A percentile compares a stretch with the other conserved stretches of the same genome.
These are phyloP conservation scores for Thraustotheca clavata DNA, from an alignment of 352 stramenopile species.

Conservation along the genomic window DNA sequence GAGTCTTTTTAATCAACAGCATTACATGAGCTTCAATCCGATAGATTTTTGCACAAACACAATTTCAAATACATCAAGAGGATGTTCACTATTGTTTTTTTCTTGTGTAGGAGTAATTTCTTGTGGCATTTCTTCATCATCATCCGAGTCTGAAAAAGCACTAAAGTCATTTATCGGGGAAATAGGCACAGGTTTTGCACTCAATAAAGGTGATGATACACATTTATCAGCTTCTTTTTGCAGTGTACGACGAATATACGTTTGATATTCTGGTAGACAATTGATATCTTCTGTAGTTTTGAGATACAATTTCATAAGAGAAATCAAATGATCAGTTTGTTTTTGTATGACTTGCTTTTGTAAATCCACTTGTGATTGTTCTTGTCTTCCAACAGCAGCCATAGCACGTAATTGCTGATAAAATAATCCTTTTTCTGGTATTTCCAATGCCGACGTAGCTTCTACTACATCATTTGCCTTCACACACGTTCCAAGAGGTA, in stretches of 20 bases:
- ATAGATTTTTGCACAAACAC: constrained; percentile 82
- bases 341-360: constrained; percentile 32
- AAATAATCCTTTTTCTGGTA: constrained; percentile 65
- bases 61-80: constrained; percentile 74
- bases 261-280: too few relatives aligned
- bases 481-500: constrained; percentile 53
- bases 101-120: constrained; percentile 22
- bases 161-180: constrained; percentile 27
- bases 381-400: constrained; percentile 55
- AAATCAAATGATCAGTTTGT: constrained; percentile 54
- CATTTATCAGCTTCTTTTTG: too few relatives aligned
- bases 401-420: constrained; percentile 82
- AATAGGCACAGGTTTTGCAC: neutral
- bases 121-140: constrained; percentile 21
- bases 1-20: constrained; percentile 24
- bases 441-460: constrained; percentile 55
- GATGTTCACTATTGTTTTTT: constrained; percentile 24
- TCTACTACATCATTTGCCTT: constrained; percentile 73
- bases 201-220: neutral
- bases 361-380: constrained; percentile 26
- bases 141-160: constrained; percentile 37
- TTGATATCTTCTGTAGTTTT: neutral
- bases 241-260: too few relatives aligned
- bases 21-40: constrained; percentile 55
- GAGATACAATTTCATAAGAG: constrained; percentile 49